Percentiles rank a stretch among this genome's conserved stretches.
Evolutionary conservation across 78 protist species (phyloP).

Genomic region (Protostelium mycophagum): DNA sequence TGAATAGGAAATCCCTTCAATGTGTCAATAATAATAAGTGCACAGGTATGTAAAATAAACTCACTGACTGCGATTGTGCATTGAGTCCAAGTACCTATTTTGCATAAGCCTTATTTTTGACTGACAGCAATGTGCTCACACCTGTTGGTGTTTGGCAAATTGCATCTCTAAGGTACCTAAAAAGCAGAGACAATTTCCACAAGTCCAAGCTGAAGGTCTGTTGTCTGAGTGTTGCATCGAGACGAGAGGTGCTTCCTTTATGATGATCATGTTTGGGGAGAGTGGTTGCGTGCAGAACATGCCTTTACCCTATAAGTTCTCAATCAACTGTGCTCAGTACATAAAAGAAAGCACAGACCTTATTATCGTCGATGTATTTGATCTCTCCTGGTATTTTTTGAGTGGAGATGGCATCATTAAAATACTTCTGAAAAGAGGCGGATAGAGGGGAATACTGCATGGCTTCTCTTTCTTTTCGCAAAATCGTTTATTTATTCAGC

Average conservation of each 20-base stretch:
- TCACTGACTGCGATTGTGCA: no score
- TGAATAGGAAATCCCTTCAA: no score
- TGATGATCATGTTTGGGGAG: not conserved
- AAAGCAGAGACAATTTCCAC: conserved; percentile 46
- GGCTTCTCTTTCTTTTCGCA: not conserved
- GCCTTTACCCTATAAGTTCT: not conserved
- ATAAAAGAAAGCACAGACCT: not conserved
- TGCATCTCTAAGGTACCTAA: conserved; percentile 38
- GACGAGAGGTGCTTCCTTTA: conserved; percentile 39
- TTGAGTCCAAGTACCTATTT: no score
- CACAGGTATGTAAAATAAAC: no score
- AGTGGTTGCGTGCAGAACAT: not conserved
- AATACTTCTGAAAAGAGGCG: not conserved
- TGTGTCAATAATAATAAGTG: no score
- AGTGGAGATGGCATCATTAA: not conserved
- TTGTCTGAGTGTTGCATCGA: conserved; percentile 49
- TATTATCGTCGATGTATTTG: not conserved
- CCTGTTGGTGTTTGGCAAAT: conserved; percentile 11
- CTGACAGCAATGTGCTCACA: not conserved
- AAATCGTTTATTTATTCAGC: no score
- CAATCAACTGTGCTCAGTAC: not conserved
- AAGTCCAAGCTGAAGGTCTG: conserved; percentile 59
- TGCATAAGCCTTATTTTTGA: no score
- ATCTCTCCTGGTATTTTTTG: not conserved
- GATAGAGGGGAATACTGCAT: not conserved